phyloP scores from a whole-genome alignment of 148 eudicot genomes.

The Silene latifolia region DNA sequence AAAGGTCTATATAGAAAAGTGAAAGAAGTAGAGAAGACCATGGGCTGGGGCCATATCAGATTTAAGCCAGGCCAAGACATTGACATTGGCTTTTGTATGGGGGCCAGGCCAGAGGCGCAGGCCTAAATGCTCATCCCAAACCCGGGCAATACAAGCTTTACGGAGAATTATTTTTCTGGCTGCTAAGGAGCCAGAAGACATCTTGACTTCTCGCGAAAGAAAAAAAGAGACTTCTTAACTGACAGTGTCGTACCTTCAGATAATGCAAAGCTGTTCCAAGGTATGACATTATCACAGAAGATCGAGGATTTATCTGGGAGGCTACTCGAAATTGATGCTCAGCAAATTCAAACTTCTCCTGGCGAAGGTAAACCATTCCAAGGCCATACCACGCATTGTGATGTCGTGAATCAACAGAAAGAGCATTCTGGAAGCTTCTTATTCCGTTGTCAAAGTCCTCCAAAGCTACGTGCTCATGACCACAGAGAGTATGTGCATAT shows the following conservation, averaged over 20 bases:
- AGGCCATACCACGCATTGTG: slow-evolving; percentile 99
- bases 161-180: background rate
- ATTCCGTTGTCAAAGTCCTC: slow-evolving; percentile 94
- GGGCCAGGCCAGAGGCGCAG: background rate
- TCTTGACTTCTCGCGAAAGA: background rate
- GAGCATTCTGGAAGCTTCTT: slow-evolving; percentile 82
- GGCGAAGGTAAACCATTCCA: slow-evolving; percentile 94
- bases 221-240: too few species aligned
- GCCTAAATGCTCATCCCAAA: background rate
- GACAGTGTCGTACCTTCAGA: slow-evolving; percentile 50
- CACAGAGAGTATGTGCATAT: slow-evolving; percentile 96
- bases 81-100: background rate
- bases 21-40: background rate
- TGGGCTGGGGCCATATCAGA: background rate
- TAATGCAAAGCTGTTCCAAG: slow-evolving; percentile 95
- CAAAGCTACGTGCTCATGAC: slow-evolving; percentile 93
- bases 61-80: background rate
- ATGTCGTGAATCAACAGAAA: slow-evolving; percentile 84
- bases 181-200: background rate
- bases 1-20: background rate
- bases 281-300: slow-evolving; percentile 93
- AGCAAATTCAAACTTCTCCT: slow-evolving; percentile 92
- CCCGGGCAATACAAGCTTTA: background rate
- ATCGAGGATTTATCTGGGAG: slow-evolving; percentile 69
- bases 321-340: slow-evolving; percentile 92